phyloP scores from a whole-genome alignment of 192 early-diverging fungal genomes.

The Backusella macrospora region DNA sequence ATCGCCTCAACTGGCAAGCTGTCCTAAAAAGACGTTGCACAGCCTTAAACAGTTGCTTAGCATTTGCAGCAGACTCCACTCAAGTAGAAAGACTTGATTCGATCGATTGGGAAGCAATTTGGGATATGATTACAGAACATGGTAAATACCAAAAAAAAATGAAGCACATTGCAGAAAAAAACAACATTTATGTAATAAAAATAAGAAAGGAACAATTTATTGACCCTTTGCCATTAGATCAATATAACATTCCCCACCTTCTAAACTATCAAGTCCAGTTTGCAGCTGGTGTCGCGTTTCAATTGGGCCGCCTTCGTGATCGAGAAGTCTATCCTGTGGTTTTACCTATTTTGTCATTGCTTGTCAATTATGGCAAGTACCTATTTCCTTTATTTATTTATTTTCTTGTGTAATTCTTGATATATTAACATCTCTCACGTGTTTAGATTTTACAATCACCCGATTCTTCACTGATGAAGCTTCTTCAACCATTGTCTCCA shows the following conservation, averaged over 20 bases:
- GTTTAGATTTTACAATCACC: slow-evolving; percentile 33
- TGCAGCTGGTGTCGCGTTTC: slow-evolving; percentile 35
- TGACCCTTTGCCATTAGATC: slow-evolving; percentile 28
- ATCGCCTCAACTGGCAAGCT: slow-evolving; percentile 31
- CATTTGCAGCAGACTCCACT: slow-evolving; percentile 21
- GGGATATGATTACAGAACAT: slow-evolving; percentile 49
- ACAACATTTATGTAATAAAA: not conserved
- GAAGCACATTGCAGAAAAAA: not conserved
- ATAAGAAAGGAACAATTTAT: not conserved
- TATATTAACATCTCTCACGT: slow-evolving; percentile 10
- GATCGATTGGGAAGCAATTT: slow-evolving; percentile 38
- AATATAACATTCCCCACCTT: slow-evolving; percentile 38
- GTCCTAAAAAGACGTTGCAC: slow-evolving; percentile 31
- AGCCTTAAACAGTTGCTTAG: slow-evolving; percentile 23
- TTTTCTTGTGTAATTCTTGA: slow-evolving; percentile 6
- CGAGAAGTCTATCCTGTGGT: slow-evolving; percentile 30
- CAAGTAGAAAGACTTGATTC: slow-evolving; percentile 7
- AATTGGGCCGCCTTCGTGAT: slow-evolving; percentile 28
- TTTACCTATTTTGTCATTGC: slow-evolving; percentile 38
- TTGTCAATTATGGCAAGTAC: slow-evolving; percentile 43
- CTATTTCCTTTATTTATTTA: not conserved
- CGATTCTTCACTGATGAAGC: slow-evolving; percentile 20
- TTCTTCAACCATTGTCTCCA: slow-evolving; percentile 23
- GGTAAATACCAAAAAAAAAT: slow-evolving; percentile 29
- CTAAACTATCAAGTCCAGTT: slow-evolving; percentile 34